phyloP scores from a whole-genome alignment of 306 rosid genomes.

The Acacia crassicarpa region DNA sequence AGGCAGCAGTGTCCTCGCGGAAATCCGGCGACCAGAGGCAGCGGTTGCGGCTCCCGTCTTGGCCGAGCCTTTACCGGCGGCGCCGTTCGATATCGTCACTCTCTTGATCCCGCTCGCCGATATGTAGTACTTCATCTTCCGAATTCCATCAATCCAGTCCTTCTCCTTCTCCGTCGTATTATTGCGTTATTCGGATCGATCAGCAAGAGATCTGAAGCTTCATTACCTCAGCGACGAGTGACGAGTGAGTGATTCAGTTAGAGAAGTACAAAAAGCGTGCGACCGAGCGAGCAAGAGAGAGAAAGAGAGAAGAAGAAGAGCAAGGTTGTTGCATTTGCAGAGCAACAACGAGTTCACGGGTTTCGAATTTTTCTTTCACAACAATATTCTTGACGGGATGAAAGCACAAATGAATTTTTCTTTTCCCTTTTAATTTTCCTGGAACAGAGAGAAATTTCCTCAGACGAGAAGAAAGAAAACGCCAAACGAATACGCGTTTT shows the following conservation, averaged over 20 bases:
- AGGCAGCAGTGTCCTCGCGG: slow-evolving; percentile 50
- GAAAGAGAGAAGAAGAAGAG: background rate
- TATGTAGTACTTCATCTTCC: slow-evolving; percentile 72
- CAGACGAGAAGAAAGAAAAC: slow-evolving; percentile 17
- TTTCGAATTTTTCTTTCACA: slow-evolving; percentile 22
- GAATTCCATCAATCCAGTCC: slow-evolving; percentile 34
- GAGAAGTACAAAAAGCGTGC: background rate
- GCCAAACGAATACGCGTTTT: slow-evolving; percentile 39
- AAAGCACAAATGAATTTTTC: background rate
- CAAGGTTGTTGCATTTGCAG: background rate
- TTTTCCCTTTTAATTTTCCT: background rate
- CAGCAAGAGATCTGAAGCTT: slow-evolving; percentile 32
- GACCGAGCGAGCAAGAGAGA: background rate
- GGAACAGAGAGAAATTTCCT: background rate
- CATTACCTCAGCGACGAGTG: background rate
- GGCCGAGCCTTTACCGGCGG: slow-evolving; percentile 35
- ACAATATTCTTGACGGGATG: background rate
- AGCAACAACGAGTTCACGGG: slow-evolving; percentile 4
- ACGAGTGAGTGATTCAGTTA: background rate
- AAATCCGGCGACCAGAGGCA: slow-evolving; percentile 48
- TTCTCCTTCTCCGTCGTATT: background rate
- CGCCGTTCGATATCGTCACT: slow-evolving; percentile 47
- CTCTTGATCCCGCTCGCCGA: slow-evolving; percentile 69
- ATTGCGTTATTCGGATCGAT: background rate
- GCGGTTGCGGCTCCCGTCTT: slow-evolving; percentile 30